A percentile compares a stretch with the other conserved stretches of the same genome.
Conservation (phyloP, 2,329 filamentous ascomycete species). For the Xylariaceae sp. region DNA sequence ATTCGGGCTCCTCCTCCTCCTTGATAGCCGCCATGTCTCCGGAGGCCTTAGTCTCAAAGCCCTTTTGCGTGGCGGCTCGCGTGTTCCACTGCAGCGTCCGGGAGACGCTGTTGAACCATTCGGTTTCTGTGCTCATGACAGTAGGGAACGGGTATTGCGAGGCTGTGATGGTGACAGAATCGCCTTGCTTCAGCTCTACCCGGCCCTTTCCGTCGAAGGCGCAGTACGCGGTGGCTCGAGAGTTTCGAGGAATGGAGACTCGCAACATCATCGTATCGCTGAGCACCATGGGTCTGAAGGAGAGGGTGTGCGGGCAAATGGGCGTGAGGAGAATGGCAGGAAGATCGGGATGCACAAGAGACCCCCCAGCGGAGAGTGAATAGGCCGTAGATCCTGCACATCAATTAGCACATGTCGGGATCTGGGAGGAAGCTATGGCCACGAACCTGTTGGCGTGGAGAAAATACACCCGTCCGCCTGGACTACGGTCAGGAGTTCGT, state of each 20-base stretch:
- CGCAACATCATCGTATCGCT: constrained; percentile 90
- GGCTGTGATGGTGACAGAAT: constrained; percentile 92
- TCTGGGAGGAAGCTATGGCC: not conserved
- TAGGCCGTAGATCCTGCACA: constrained; percentile 65
- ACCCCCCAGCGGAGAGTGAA: constrained; percentile 89
- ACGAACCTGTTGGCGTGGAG: constrained; percentile 83
- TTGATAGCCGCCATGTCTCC: constrained; percentile 43
- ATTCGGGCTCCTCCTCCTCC: constrained; percentile 55
- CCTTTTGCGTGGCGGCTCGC: constrained; percentile 84
- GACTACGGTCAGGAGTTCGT: constrained; percentile 88
- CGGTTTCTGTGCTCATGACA: constrained; percentile 77
- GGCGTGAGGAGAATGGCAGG: constrained; percentile 94
- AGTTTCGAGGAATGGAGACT: constrained; percentile 75
- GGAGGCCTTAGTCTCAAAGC: constrained; percentile 53
- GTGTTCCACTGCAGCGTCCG: constrained; percentile 94
- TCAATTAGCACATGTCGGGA: constrained; percentile 3
- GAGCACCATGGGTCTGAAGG: constrained; percentile 95
- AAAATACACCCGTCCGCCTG: constrained; percentile 98
- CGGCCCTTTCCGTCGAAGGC: constrained; percentile 96
- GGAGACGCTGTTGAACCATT: constrained; percentile 96
- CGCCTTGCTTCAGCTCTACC: constrained; percentile 84
- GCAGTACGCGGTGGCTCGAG: constrained; percentile 89
- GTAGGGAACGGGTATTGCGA: constrained; percentile 97
- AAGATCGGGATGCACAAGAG: constrained; percentile 92
- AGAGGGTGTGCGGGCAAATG: constrained; percentile 94